These are phyloP conservation scores for Sordariomycetes sp. DNA, from an alignment of 2,329 filamentous ascomycete genomes.

Conservation along the genomic window DNA sequence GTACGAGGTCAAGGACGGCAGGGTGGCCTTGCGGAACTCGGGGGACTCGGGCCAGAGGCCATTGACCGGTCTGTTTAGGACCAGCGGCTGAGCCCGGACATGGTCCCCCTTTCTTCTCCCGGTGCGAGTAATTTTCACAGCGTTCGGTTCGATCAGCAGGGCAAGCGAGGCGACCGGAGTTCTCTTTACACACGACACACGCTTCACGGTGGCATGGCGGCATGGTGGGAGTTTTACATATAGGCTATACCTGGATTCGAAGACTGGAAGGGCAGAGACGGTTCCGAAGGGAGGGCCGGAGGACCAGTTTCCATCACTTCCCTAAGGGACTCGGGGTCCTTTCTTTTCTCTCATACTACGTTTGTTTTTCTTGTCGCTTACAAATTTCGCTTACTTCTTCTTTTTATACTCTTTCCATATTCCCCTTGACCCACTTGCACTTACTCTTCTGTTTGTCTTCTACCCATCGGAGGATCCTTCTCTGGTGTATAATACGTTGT, in stretches of 20 bases:
- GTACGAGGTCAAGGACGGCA: constrained; percentile 4
- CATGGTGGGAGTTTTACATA: background rate
- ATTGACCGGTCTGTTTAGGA: constrained; percentile 4
- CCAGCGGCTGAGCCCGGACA: background rate
- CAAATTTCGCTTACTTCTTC: background rate
- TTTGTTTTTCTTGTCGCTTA: background rate
- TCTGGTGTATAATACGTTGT: no score
- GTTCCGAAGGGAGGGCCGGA: background rate
- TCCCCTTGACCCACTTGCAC: background rate
- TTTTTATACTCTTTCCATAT: background rate
- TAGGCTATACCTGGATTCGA: background rate
- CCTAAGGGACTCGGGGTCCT: no score
- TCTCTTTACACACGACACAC: background rate
- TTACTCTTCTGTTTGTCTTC: background rate
- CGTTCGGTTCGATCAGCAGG: background rate
- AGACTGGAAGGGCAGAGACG: background rate
- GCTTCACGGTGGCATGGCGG: background rate
- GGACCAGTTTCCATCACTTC: no score
- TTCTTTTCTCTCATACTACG: no score
- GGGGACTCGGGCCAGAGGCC: background rate
- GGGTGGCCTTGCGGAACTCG: constrained; percentile 2
- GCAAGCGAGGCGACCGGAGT: background rate
- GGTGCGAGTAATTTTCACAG: background rate
- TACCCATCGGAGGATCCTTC: background rate
- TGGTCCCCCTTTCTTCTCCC: background rate